These are phyloP conservation scores for Oryza brachyantha DNA, from an alignment of 176 grass and related monocot species.

Conservation along the genomic window DNA sequence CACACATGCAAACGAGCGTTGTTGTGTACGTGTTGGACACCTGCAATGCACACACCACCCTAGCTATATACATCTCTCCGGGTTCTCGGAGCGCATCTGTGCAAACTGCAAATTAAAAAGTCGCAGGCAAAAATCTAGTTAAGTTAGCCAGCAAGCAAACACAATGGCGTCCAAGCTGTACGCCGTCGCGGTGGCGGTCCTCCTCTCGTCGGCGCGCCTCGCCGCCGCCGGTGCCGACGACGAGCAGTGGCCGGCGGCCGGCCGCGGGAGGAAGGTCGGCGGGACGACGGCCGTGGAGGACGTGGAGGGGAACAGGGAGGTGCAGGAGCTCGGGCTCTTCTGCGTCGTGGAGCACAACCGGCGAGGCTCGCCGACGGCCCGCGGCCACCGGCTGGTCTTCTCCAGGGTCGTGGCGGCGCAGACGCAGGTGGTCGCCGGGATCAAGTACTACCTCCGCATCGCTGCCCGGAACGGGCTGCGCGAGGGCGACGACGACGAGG, in stretches of 20 bases:
- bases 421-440: conserved; percentile 30
- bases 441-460: conserved; percentile 39
- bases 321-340: conserved; percentile 43
- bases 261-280: neutral
- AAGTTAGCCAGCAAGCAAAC: neutral
- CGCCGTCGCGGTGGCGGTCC: neutral
- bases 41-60: neutral
- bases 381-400: conserved; percentile 17
- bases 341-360: conserved; percentile 34
- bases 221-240: neutral
- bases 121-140: neutral
- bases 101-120: neutral
- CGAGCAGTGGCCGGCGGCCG: neutral
- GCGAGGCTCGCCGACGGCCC: neutral
- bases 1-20: neutral
- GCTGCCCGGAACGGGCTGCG: neutral
- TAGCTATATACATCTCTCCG: neutral
- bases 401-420: conserved; percentile 27
- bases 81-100: neutral
- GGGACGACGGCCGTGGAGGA: conserved; percentile 14
- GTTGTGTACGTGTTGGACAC: neutral
- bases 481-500: neutral
- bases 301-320: conserved; percentile 30
- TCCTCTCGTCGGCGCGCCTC: neutral
- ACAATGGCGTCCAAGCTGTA: neutral